Percentiles rank a stretch among this genome's conserved stretches.
These are phyloP conservation scores for Alopecurus myosuroides DNA, from an alignment of 176 grass and related monocot species.

Conservation along the genomic window DNA sequence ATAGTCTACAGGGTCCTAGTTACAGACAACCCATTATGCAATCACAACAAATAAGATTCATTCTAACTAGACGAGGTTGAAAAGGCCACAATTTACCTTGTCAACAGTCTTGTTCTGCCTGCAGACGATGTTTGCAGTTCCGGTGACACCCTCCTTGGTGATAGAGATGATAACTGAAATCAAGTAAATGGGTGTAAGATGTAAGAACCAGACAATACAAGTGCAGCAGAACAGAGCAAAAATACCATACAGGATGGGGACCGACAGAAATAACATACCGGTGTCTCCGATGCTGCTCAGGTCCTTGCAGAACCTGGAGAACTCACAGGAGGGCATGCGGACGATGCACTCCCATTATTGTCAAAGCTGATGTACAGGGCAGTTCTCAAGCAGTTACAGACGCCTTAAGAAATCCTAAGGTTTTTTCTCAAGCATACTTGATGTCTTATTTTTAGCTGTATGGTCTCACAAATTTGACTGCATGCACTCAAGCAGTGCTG, in stretches of 20 bases:
- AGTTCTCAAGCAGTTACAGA: slow-evolving; percentile 97
- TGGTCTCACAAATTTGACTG: background rate
- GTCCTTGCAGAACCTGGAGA: slow-evolving; percentile 86
- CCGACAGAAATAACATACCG: no score
- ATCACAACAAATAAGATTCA: background rate
- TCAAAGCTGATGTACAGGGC: slow-evolving; percentile 97
- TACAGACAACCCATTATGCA: no score
- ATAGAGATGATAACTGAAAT: slow-evolving; percentile 94
- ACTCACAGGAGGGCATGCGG: slow-evolving; percentile 75
- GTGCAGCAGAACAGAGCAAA: no score
- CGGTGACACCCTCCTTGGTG: slow-evolving; percentile 93
- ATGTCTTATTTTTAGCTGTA: slow-evolving; percentile 12
- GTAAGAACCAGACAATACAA: no score
- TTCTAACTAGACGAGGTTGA: background rate
- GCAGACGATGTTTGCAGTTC: slow-evolving; percentile 89
- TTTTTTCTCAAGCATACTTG: slow-evolving; percentile 38
- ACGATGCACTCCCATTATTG: slow-evolving; percentile 83
- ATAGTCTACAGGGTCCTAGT: no score
- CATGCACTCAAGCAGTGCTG: background rate
- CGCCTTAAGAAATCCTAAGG: slow-evolving; percentile 86
- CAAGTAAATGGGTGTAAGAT: no score
- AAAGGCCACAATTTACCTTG: no score
- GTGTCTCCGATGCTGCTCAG: slow-evolving; percentile 91
- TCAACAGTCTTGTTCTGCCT: slow-evolving; percentile 93
- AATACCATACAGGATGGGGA: no score